These are phyloP conservation scores for Hortaea werneckii DNA, from an alignment of 2,329 filamentous ascomycete species.

Conservation along the genomic window DNA sequence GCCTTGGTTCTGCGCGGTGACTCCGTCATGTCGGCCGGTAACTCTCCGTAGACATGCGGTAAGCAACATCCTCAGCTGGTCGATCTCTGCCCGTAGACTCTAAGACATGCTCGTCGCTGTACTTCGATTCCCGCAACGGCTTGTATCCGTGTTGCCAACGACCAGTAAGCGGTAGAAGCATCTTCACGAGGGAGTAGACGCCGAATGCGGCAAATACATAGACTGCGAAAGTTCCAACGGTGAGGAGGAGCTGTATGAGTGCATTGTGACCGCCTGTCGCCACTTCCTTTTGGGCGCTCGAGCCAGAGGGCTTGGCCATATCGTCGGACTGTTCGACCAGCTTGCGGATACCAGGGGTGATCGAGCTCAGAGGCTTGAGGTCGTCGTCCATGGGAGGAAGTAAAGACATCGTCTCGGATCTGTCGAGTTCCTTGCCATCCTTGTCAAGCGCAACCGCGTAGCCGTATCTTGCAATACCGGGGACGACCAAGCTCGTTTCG, in stretches of 20 bases:
- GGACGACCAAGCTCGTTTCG: constrained; percentile 25
- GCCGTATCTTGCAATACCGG: background rate
- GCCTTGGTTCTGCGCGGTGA: no score
- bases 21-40: no score
- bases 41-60: no score
- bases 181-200: background rate
- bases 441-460: background rate
- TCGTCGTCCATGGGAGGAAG: background rate
- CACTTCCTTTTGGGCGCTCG: background rate
- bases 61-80: no score
- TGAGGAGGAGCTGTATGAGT: background rate
- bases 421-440: background rate
- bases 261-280: background rate
- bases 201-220: background rate
- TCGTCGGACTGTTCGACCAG: background rate
- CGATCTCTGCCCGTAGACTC: background rate
- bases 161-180: background rate
- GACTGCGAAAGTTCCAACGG: background rate
- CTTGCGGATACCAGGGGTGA: background rate
- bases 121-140: background rate
- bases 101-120: background rate
- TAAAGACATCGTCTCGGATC: background rate
- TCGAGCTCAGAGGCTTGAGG: background rate
- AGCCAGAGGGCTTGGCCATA: background rate
- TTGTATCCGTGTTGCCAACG: background rate